Percentiles rank a stretch among this genome's conserved stretches.
Conservation (phyloP, 495 filamentous ascomycete species). For the Elasticomyces elasticus region DNA sequence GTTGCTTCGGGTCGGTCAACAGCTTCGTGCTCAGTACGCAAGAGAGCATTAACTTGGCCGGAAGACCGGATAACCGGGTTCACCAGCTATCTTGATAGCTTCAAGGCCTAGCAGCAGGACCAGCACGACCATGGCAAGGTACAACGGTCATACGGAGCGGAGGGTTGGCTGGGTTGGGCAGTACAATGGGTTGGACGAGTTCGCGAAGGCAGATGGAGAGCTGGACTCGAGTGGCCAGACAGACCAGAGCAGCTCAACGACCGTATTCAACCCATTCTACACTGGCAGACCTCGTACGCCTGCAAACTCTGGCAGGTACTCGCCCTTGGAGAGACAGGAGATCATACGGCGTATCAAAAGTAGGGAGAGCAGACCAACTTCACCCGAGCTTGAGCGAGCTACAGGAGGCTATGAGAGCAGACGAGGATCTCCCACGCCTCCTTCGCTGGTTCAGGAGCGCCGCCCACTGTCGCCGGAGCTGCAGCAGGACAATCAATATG, state of each 20-base stretch:
- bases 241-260: not conserved
- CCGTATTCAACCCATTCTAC: conserved; percentile 20
- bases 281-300: conserved; percentile 17
- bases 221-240: not conserved
- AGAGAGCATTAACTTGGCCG: not conserved
- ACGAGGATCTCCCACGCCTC: not conserved
- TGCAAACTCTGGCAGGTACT: conserved; percentile 12
- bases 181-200: not conserved
- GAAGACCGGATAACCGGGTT: no score
- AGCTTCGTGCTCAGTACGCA: not conserved
- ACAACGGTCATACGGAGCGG: conserved; percentile 1
- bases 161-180: not conserved
- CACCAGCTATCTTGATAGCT: no score
- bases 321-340: conserved; percentile 45
- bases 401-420: not conserved
- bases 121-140: conserved; percentile 8
- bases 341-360: conserved; percentile 79
- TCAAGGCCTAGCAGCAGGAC: no score
- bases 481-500: conserved; percentile 17
- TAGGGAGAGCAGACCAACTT: conserved; percentile 39
- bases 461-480: conserved; percentile 23
- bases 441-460: not conserved
- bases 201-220: not conserved
- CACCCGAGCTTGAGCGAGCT: conserved; percentile 14
- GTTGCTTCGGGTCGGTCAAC: no score